Base-by-base conservation (phyloP, 495 filamentous ascomycete genomes). In the Margaritispora aquatica region DNA sequence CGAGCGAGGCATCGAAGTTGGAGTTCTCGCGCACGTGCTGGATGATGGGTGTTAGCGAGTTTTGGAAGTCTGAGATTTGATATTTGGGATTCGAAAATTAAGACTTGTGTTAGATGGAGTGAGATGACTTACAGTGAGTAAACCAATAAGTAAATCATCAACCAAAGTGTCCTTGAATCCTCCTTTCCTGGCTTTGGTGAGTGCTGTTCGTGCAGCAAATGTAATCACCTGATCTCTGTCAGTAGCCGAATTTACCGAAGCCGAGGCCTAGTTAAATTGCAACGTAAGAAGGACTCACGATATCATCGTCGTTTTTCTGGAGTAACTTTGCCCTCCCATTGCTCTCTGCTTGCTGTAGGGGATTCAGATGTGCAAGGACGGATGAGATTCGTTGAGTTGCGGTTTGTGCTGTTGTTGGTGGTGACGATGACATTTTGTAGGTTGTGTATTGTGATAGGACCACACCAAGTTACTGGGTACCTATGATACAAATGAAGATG, bases 91-190 rank as follows among this genome's bases (percentile, higher is more conserved):
- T n/a, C n/a, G n/a, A n/a, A 5, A 34, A 34, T 5, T 34, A 34
- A 5, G 29, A 13, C 29, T 34, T 34, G 5, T 34, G 29, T 34
- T 5, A 13, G 5, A 5, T 13, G 13, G 13, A 5, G 13, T 34
- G 29, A 22, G 26, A 46, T 1, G n/a, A 31, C 38, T 17, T 58
- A 66, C 61, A 2, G 46, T 63, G 7, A 68, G 51, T 13, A 95
- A 73, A 52, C 88, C 79, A 70, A 88, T 90, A 55, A 95, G 73
- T 21, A 98, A 78, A 71, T 84, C 87, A 70, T 97, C 94, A 47
- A 97, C 78, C 7, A 80, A 78, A 13, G 92, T 95, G 71, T 98
- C 94, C 77, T 96, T 97, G 76, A 98, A 85, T 2, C 92, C 90
- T 56, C 94, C 94, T 76, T 90, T 90, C 59, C 66, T 66, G 26